Evolutionary conservation across 768 basidiomycete species (phyloP).

Genomic region (Amylocystis lapponica): DNA sequence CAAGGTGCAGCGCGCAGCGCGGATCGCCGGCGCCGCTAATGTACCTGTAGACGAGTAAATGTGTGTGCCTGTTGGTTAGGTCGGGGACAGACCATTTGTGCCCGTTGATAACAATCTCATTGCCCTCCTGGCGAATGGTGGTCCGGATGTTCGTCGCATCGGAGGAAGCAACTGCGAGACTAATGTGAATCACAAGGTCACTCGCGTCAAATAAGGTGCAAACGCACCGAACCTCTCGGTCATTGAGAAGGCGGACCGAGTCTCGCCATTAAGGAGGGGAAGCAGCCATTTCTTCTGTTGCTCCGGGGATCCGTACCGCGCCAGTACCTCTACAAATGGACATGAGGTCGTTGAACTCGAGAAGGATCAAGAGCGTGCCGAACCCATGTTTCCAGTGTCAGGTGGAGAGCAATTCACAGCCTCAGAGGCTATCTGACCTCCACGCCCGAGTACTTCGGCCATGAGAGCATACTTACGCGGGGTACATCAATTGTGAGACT

Average conservation of each 20-base stretch:
- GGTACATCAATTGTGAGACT: too few relatives aligned
- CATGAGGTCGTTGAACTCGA: not conserved
- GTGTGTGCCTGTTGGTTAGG: not conserved
- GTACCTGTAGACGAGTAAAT: constrained; percentile 53
- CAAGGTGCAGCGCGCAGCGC: constrained; percentile 81
- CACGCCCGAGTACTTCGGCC: constrained; percentile 91
- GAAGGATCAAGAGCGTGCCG: constrained; percentile 16
- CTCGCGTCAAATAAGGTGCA: not conserved
- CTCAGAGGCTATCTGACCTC: constrained; percentile 77
- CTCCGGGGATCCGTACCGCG: constrained; percentile 84
- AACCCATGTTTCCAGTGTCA: constrained; percentile 99
- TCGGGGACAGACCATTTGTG: constrained; percentile 76
- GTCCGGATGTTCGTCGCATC: constrained; percentile 95
- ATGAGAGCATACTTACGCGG: constrained; percentile 81
- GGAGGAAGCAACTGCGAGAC: constrained; percentile 82
- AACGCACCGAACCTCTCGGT: constrained; percentile 82
- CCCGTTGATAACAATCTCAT: constrained; percentile 89
- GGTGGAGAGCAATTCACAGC: constrained; percentile 92
- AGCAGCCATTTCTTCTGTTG: constrained; percentile 90
- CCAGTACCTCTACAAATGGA: constrained; percentile 93
- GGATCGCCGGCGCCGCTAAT: constrained; percentile 97
- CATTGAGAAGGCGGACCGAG: constrained; percentile 94
- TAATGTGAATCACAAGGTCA: constrained; percentile 8
- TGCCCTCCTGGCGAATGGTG: constrained; percentile 75
- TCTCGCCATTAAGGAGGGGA: constrained; percentile 88